These are phyloP conservation scores for Yamadazyma siamensis DNA, from an alignment of 1,139 yeast species.

Conservation along the genomic window DNA sequence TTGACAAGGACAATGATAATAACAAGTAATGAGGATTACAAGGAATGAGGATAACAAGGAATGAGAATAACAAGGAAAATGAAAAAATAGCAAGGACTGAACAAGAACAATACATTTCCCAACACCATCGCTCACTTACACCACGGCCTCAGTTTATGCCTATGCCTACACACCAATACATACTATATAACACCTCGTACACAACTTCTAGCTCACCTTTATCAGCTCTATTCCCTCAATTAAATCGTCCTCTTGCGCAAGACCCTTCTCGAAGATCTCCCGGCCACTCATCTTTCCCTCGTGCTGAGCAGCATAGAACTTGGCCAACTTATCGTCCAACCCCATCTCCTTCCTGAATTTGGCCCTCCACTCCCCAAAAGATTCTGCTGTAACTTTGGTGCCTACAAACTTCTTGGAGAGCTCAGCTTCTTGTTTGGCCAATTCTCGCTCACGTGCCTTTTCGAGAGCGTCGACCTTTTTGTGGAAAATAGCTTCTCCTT, in stretches of 20 bases:
- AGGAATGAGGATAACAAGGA: no score
- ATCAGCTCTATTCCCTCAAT: slow-evolving; percentile 13
- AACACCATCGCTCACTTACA: no score
- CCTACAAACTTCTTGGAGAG: slow-evolving; percentile 79
- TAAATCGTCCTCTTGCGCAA: slow-evolving; percentile 51
- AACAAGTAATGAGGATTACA: no score
- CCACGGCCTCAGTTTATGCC: no score
- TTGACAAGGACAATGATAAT: no score
- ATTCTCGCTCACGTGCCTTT: slow-evolving; percentile 52
- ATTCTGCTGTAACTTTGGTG: slow-evolving; percentile 73
- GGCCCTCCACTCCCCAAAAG: slow-evolving; percentile 67
- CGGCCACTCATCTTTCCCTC: slow-evolving; percentile 79
- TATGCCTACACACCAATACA: no score
- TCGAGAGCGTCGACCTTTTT: slow-evolving; percentile 56
- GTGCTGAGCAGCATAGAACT: slow-evolving; percentile 56
- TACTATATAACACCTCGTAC: no score
- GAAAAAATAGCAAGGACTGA: no score
- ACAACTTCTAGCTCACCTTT: no score
- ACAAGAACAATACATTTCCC: no score
- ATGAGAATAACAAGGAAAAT: no score
- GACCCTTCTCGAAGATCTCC: slow-evolving; percentile 86
- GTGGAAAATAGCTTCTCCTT: slow-evolving; percentile 64
- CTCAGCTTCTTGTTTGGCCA: slow-evolving; percentile 57
- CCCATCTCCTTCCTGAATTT: slow-evolving; percentile 61
- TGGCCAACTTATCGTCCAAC: slow-evolving; percentile 46